phyloP scores from a whole-genome alignment of 441 rosid genomes.

The Brassica balearica region DNA sequence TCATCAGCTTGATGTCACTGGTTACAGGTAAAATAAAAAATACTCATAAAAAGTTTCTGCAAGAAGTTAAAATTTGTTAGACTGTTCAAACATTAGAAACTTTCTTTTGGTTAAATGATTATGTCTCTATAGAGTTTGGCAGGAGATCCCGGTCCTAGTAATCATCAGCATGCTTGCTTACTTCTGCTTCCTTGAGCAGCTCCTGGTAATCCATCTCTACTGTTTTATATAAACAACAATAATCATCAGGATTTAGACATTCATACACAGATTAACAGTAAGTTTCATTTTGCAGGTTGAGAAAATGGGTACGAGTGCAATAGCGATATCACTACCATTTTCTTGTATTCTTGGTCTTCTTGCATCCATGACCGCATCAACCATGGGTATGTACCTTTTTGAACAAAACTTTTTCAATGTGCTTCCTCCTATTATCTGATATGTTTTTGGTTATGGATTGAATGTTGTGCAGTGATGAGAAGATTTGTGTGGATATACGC shows the following conservation, averaged over 20 bases:
- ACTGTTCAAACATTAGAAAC: conserved; percentile 7
- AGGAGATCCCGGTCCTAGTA: conserved; percentile 87
- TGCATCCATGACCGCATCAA: conserved; percentile 85
- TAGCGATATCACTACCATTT: conserved; percentile 91
- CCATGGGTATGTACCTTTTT: conserved; percentile 80
- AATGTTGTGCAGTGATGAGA: conserved; percentile 64
- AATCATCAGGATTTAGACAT: not conserved
- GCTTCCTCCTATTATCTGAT: conserved; percentile 22
- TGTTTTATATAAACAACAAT: not conserved
- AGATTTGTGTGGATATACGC: conserved; percentile 91
- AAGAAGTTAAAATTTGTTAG: not conserved
- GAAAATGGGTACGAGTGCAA: conserved; percentile 80
- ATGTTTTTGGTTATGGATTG: conserved; percentile 13
- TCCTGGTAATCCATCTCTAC: conserved; percentile 58
- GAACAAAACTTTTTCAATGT: not conserved
- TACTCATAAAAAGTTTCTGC: not conserved
- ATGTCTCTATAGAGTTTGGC: conserved; percentile 75
- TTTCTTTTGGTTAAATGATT: not conserved
- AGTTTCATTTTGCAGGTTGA: conserved; percentile 57
- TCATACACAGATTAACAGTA: conserved; percentile 16
- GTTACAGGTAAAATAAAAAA: conserved; percentile 54
- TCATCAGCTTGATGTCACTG: conserved; percentile 51
- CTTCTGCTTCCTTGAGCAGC: conserved; percentile 97
- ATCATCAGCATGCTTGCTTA: conserved; percentile 93
- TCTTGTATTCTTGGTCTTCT: conserved; percentile 89